These are phyloP conservation scores for Pichia occidentalis DNA, from an alignment of 805 yeast genomes.

Conservation along the genomic window DNA sequence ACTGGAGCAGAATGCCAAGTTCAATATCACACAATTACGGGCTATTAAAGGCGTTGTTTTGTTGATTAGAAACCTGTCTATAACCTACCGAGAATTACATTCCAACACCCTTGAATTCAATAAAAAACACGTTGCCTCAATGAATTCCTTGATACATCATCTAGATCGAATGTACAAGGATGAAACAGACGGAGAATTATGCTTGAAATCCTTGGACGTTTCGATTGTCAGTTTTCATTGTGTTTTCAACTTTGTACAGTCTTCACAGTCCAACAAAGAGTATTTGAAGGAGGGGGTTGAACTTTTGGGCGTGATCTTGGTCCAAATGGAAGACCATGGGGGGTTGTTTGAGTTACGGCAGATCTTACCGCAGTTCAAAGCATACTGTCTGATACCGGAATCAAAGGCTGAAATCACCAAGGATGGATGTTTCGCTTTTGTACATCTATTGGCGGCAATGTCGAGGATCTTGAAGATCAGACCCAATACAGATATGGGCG, in stretches of 20 bases:
- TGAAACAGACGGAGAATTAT: not conserved
- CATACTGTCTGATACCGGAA: constrained; percentile 3
- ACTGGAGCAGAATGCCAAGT: not conserved
- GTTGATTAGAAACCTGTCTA: constrained; percentile 6
- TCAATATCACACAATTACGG: not conserved
- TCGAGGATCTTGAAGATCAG: constrained; percentile 1
- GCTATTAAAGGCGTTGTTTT: constrained; percentile 6
- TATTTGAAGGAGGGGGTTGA: not conserved
- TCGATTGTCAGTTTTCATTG: constrained; percentile 12
- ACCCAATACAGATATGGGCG: constrained; percentile 1
- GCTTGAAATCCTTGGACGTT: constrained; percentile 5
- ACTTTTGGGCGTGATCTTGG: constrained; percentile 1
- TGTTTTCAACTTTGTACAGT: constrained; percentile 5
- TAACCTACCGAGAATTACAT: constrained; percentile 1
- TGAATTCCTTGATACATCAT: not conserved
- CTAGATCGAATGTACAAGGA: not conserved
- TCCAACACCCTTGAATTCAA: not conserved
- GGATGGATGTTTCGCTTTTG: constrained; percentile 1
- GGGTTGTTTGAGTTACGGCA: constrained; percentile 6
- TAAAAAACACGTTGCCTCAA: not conserved
- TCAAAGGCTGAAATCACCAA: constrained; percentile 1
- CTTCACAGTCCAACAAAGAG: too few relatives aligned
- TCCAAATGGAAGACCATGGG: not conserved
- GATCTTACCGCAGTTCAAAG: constrained; percentile 6
- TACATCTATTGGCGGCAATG: constrained; percentile 1